Base-by-base conservation (phyloP, 2,329 filamentous ascomycete genomes). In the Dothistroma pini region DNA sequence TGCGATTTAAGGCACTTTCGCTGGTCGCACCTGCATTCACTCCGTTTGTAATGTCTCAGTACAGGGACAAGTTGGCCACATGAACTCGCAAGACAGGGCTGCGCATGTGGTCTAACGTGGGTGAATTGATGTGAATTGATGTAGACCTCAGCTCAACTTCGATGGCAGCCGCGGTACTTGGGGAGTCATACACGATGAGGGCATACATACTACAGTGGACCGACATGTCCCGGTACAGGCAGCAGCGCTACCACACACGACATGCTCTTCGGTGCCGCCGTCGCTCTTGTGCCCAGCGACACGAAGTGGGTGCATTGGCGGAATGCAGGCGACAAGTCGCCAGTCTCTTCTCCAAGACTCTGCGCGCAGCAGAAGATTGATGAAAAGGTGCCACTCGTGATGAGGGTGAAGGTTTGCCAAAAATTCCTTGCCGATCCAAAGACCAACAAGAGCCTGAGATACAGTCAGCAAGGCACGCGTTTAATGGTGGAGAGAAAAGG, bases 341-440 rank as follows among this genome's bases (percentile, higher is more conserved):
- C 41, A 44, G 51, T 53, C 53, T 65, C 63, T 67, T 67, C 65
- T 67, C 65, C 65, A 67, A 48, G 56, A 51, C 35, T 53, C 58
- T 55, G 54, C 56, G 21, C n/a, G 52, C 25, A 25, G 58, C 60
- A 60, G 55, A 60, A 52, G 57, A 44, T 57, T 67, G 66, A 69
- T 70, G 68, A 67, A 69, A 68, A 68, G 56, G n/a, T 22, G 41
- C 32, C 31, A 54, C 52, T 60, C 53, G 52, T 52, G 48, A 44
- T 35, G 25, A 44, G 22, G 31, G 32, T 19, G 12, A 14, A 29
- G n/a, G 56, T 57, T 67, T 63, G 73, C 79, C 88, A 91, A 91
- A 91, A 88, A 91, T 91, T 91, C 89, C 88, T 83, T 83, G 80
- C 79, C 84, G 84, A 83, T 81, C 83, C 82, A 80, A 81, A 83